Conservation (phyloP, 179 eudicot species). For the Beta corolliflora region DNA sequence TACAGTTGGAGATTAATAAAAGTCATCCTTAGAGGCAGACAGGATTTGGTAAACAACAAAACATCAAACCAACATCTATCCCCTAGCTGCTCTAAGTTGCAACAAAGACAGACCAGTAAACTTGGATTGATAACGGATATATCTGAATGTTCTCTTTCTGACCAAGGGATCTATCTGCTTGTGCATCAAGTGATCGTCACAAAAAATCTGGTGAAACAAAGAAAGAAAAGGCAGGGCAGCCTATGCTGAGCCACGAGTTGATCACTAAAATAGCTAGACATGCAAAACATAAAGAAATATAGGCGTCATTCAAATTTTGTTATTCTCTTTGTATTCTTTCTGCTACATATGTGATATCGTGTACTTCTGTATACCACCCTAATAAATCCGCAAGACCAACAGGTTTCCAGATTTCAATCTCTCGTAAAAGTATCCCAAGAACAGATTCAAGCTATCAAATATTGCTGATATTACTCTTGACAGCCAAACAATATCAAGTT, state of each 20-base stretch:
- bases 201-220: too few relatives aligned
- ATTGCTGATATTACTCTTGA: not conserved
- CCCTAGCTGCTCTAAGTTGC: too few relatives aligned
- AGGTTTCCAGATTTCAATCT: not conserved
- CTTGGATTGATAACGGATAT: too few relatives aligned
- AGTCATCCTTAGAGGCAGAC: too few relatives aligned
- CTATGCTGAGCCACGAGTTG: not conserved
- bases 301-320: not conserved
- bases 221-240: too few relatives aligned
- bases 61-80: too few relatives aligned
- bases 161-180: too few relatives aligned
- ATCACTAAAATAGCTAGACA: not conserved
- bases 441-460: not conserved
- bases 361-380: not conserved
- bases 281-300: not conserved
- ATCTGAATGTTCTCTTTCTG: too few relatives aligned
- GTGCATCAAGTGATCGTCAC: too few relatives aligned
- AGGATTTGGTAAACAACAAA: too few relatives aligned
- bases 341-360: not conserved
- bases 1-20: too few relatives aligned
- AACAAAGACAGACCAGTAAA: too few relatives aligned
- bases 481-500: slow-evolving; percentile 41
- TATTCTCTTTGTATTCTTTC: not conserved
- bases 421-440: not conserved
- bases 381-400: not conserved